Base-by-base conservation (phyloP, 306 rosid genomes). In the Vicia sativa region DNA sequence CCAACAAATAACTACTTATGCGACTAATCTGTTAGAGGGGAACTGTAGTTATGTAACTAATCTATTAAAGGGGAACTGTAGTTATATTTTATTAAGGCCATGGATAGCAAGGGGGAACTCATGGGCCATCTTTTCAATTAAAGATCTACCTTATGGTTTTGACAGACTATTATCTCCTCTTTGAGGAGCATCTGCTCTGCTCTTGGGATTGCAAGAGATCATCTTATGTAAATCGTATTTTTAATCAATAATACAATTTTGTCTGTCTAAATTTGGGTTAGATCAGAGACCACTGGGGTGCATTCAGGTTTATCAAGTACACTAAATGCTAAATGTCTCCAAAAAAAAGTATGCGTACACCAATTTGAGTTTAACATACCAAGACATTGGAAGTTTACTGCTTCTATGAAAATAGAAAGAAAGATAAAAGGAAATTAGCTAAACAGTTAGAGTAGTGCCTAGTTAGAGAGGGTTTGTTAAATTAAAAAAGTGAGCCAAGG, bases 301-400 rank as follows among this genome's bases (percentile, higher is more conserved):
- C 34, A 18, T 46, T 57, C 34, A 13, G 43, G 31, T 16, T 53
- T 64, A 61, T 10, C 7, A 16, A 31, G 46, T 35, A 23, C 44
- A 23, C 39, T 43, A 64, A 44, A 38, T 10, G 2, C 50, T 62
- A 62, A 44, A 64, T 12, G 26, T n/a, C 55, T 31, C 58, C 34
- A 41, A 58, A 38, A 43, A 12, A 21, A 53, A 11, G 54, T 37
- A 35, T 5, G 18, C 25, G 52, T 34, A 55, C 49, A 26, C 42
- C 43, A 55, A 55, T 26, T 55, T 55, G 72, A 61, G 43, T 41
- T 68, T 11, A 55, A 56, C 10, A 70, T 45, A 70, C 29, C 23
- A 21, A 21, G 23, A 21, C 23, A 21, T 1, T 21, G 23, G 43
- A 53, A 76, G 38, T 14, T 19, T 21, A 62, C 19, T 18, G 60